Percentiles rank a stretch among this genome's conserved stretches.
These are phyloP conservation scores for Pichia sp. DNA, from an alignment of 1,139 yeast species.

Conservation along the genomic window DNA sequence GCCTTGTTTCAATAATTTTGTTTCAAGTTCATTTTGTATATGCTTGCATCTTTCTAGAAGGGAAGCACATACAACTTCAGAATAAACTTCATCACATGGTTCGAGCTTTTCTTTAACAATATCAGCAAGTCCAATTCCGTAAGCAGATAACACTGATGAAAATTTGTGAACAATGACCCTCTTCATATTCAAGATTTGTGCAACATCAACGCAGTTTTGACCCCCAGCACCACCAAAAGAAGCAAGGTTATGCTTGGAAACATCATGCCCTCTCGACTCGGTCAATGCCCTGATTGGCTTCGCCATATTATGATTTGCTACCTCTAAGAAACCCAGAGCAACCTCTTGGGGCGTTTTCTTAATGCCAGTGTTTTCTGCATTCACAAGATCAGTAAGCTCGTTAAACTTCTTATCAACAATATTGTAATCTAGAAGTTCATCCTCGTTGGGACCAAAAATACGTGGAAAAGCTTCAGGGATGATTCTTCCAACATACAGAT, in stretches of 20 bases:
- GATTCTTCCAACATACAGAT: conserved; percentile 47
- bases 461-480: conserved; percentile 54
- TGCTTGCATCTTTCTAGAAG: conserved; percentile 33
- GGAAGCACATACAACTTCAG: neutral
- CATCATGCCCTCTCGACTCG: conserved; percentile 49
- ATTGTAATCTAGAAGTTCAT: conserved; percentile 46
- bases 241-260: conserved; percentile 45
- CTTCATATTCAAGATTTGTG: conserved; percentile 43
- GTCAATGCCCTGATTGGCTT: conserved; percentile 53
- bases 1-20: conserved; percentile 45
- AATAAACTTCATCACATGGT: conserved; percentile 40
- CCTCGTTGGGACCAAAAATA: conserved; percentile 54
- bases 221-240: conserved; percentile 61
- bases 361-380: conserved; percentile 40
- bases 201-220: conserved; percentile 50
- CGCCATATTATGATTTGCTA: conserved; percentile 55
- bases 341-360: conserved; percentile 35
- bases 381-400: no score
- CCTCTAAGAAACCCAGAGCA: conserved; percentile 50
- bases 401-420: conserved; percentile 38
- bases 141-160: conserved; percentile 53
- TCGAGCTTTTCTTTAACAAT: conserved; percentile 63
- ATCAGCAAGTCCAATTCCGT: conserved; percentile 52
- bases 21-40: conserved; percentile 34
- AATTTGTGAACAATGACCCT: conserved; percentile 48